These are phyloP conservation scores for Verticillium zaregamsianum DNA, from an alignment of 2,329 filamentous ascomycete species.

Conservation along the genomic window DNA sequence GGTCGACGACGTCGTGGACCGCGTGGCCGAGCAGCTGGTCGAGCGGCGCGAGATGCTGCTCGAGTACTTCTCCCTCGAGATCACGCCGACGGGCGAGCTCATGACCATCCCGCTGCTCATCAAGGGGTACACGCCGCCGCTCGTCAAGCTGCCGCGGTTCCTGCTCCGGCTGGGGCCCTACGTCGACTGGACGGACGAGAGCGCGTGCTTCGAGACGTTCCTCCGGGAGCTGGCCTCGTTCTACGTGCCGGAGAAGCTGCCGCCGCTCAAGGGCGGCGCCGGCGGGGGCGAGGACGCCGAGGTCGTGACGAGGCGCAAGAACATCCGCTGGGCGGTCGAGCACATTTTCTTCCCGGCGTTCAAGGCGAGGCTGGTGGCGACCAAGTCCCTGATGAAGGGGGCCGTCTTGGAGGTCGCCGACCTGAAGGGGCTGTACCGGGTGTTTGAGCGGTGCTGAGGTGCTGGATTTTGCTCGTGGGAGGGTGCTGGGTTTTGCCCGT, in stretches of 20 bases:
- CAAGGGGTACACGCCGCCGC: constrained; percentile 81
- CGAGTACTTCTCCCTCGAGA: constrained; percentile 88
- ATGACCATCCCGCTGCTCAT: constrained; percentile 77
- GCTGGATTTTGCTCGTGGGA: not conserved
- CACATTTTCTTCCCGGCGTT: constrained; percentile 88
- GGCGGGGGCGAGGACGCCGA: constrained; percentile 32
- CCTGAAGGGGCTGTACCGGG: constrained; percentile 85
- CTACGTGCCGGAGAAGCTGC: constrained; percentile 84
- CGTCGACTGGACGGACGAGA: constrained; percentile 82
- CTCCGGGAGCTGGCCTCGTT: constrained; percentile 83
- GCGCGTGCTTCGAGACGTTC: constrained; percentile 79
- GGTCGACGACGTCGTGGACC: constrained; percentile 59
- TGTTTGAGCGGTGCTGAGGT: constrained; percentile 85
- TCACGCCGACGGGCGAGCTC: constrained; percentile 74
- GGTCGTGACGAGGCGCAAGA: constrained; percentile 56
- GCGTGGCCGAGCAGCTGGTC: constrained; percentile 65
- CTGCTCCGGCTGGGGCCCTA: constrained; percentile 82
- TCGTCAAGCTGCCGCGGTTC: constrained; percentile 86
- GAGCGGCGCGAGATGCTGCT: constrained; percentile 78
- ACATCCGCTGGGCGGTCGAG: constrained; percentile 75
- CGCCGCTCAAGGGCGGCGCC: constrained; percentile 36
- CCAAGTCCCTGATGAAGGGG: constrained; percentile 68
- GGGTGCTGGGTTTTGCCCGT: not conserved
- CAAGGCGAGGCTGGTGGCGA: constrained; percentile 77
- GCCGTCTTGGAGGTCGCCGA: constrained; percentile 82